Evolutionary conservation across 306 rosid genomes (phyloP), one percentile per base, ranked within the genome.

Genomic region (Gleditsia sinensis): DNA sequence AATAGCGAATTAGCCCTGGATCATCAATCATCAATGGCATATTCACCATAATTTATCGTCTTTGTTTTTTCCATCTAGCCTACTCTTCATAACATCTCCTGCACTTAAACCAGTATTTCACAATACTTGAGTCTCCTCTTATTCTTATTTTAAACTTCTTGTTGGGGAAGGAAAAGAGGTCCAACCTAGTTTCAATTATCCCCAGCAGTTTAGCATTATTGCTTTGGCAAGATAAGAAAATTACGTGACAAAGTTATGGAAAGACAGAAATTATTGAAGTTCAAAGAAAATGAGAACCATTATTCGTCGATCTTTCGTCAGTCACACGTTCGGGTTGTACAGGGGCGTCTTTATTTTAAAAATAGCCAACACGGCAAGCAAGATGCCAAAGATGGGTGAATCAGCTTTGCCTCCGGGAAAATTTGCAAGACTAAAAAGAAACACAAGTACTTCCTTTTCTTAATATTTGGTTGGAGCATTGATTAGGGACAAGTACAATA

Each of bases 291-390:
- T 12, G 11, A 17, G 34, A 12, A 25, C 27, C 54, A 54, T 32
- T 8, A 23, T 51, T 21, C 24, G 49, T 25, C 32, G 20, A 14
- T 53, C 75, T 13, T 51, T 21, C 24, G 49, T 25, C 32, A 33
- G 21, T 53, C 75, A 36, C 64, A 36, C 53, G 75, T 19, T 32
- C 48, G 21, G 74, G 34, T 51, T 51, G 74, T 56, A 14, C 65
- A 54, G 23, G 2, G 39, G 23, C 25, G 75, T 28, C 65, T 30
- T 70, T 55, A 37, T 24, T 40, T 40, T 20, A 39, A 63, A 63
- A 59, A 50, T 46, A 24, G 64, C 33, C 16, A 65, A 63, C 65
- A 36, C 57, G 71, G 64, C 78, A 63, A 74, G 58, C 30, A 36
- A 37, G 64, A 54, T 76, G 53, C 24, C 54, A 67, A 32, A 43